phyloP scores from a whole-genome alignment of 2,329 filamentous ascomycete species.

The Pyrenophora teres region DNA sequence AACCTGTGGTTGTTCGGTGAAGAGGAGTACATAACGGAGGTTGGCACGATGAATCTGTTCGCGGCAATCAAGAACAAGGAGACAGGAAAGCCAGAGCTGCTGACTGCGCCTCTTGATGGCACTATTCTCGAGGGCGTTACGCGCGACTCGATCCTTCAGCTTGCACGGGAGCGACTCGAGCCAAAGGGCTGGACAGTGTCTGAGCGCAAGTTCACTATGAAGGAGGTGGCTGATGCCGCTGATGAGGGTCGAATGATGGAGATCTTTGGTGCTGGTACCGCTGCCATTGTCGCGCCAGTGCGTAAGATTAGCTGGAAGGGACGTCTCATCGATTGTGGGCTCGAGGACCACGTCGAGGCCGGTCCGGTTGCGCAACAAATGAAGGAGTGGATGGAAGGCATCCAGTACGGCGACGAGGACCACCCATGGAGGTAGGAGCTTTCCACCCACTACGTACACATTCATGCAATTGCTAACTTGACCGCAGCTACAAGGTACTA shows the following conservation, averaged over 20 bases:
- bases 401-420: conserved; percentile 86
- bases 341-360: conserved; percentile 80
- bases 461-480: conserved; percentile 22
- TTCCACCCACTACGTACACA: not conserved
- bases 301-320: conserved; percentile 89
- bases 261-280: conserved; percentile 91
- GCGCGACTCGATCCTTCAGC: conserved; percentile 82
- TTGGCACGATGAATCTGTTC: conserved; percentile 99
- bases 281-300: conserved; percentile 90
- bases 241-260: conserved; percentile 86
- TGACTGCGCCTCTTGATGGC: conserved; percentile 95
- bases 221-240: conserved; percentile 78
- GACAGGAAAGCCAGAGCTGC: conserved; percentile 86
- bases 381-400: conserved; percentile 95
- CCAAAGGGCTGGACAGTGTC: conserved; percentile 86
- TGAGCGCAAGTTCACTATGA: conserved; percentile 93
- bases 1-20: conserved; percentile 97
- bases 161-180: conserved; percentile 80
- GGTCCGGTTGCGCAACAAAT: conserved; percentile 83
- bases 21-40: conserved; percentile 94
- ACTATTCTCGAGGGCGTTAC: conserved; percentile 97
- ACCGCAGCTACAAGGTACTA: conserved; percentile 35
- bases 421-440: conserved; percentile 81
- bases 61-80: conserved; percentile 81
- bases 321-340: conserved; percentile 77